These are phyloP conservation scores for Trifolium pratense DNA, from an alignment of 306 rosid genomes.

Conservation along the genomic window DNA sequence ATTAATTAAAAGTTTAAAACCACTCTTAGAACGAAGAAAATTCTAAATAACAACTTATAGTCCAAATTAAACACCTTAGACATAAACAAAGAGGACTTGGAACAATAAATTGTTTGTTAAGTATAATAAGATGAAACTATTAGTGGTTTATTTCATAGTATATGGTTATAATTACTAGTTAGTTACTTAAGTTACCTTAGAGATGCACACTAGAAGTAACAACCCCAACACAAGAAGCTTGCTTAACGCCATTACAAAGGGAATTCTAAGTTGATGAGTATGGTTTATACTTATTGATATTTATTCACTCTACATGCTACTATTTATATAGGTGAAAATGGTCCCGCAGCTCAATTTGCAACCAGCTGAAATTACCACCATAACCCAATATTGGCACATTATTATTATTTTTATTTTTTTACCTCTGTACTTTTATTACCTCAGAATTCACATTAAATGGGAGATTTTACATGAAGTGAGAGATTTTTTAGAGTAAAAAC, in stretches of 20 bases:
- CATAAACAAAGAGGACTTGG: not conserved
- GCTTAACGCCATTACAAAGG: conserved; percentile 49
- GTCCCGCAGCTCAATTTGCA: not conserved
- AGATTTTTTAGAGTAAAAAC: too few species aligned
- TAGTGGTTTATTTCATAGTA: too few species aligned
- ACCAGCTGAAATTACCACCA: conserved; percentile 21
- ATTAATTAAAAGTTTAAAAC: too few species aligned
- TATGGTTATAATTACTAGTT: too few species aligned
- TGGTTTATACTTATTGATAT: not conserved
- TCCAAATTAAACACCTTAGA: not conserved
- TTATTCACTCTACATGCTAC: not conserved
- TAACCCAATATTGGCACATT: not conserved
- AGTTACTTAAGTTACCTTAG: conserved; percentile 29
- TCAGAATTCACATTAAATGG: too few species aligned
- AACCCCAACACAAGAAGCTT: conserved; percentile 40
- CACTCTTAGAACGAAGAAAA: too few species aligned
- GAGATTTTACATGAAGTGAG: too few species aligned
- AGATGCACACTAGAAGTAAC: conserved; percentile 44
- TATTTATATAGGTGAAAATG: conserved; percentile 37
- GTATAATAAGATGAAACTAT: too few species aligned
- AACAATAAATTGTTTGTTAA: not conserved
- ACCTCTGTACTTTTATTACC: not conserved
- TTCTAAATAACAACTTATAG: not conserved
- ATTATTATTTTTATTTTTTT: not conserved
- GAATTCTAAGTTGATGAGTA: not conserved